phyloP scores from a whole-genome alignment of 2,329 filamentous ascomycete genomes.

The Diaporthe sp. region DNA sequence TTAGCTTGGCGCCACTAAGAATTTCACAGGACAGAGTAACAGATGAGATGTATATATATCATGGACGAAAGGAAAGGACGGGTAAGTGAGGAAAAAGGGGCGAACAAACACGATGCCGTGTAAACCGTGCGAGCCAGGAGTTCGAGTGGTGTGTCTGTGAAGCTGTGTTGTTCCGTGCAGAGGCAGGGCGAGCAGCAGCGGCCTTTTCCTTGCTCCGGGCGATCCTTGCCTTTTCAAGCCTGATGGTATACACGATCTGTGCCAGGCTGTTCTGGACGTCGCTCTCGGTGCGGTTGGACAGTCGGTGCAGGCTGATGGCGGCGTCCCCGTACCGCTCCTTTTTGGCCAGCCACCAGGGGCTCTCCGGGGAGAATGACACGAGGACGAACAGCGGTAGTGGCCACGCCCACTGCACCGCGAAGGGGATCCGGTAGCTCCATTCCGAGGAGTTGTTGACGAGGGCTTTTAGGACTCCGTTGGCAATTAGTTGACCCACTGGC shows the following conservation, averaged over 20 bases:
- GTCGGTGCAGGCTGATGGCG: constrained; percentile 55
- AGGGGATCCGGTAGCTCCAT: constrained; percentile 55
- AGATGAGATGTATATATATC: constrained; percentile 4
- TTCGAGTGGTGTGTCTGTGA: constrained; percentile 11
- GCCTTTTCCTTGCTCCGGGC: constrained; percentile 14
- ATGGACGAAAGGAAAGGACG: background rate
- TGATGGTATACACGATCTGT: constrained; percentile 31
- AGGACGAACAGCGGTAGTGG: constrained; percentile 54
- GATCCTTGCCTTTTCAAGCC: constrained; percentile 37
- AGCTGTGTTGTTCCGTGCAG: constrained; percentile 21
- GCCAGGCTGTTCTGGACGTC: constrained; percentile 31
- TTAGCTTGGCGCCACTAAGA: constrained; percentile 44
- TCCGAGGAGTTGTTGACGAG: constrained; percentile 52
- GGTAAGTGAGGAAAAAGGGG: constrained; percentile 14
- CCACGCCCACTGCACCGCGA: constrained; percentile 58
- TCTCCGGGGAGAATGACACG: constrained; percentile 57
- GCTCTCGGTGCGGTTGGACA: constrained; percentile 49
- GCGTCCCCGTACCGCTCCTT: constrained; percentile 50
- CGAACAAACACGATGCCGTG: constrained; percentile 34
- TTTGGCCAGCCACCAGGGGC: constrained; percentile 60
- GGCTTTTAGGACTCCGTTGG: constrained; percentile 54
- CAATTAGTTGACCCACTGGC: constrained; percentile 54
- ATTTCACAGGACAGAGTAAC: background rate
- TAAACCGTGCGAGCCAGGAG: constrained; percentile 16
- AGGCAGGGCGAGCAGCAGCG: constrained; percentile 25